Percentiles rank a stretch among this genome's conserved stretches.
phyloP scores from a whole-genome alignment of 139 green algal genomes.

The Coelastrella sp. region DNA sequence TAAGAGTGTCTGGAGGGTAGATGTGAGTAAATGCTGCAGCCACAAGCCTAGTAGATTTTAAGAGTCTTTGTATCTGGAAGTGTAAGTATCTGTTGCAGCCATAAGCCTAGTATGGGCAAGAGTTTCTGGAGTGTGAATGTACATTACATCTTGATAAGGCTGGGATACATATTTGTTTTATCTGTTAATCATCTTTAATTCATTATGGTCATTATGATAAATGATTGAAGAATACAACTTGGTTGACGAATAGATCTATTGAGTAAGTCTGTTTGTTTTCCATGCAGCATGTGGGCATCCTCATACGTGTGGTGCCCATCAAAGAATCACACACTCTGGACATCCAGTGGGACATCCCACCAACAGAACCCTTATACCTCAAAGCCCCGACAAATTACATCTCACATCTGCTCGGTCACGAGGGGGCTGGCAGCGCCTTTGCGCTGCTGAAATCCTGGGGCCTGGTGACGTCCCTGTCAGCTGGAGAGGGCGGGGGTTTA shows the following conservation, averaged over 20 bases:
- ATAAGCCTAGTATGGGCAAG: not conserved
- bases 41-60: not conserved
- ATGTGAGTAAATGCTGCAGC: not conserved
- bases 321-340: conserved; percentile 80
- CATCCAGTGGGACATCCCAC: conserved; percentile 45
- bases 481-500: not conserved
- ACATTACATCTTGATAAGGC: no score
- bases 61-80: no score
- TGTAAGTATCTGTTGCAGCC: no score
- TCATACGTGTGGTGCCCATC: conserved; percentile 79
- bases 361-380: conserved; percentile 58
- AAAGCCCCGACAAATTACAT: conserved; percentile 79
- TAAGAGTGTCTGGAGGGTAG: not conserved
- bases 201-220: not conserved
- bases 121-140: no score
- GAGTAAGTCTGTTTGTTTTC: not conserved
- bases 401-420: conserved; percentile 88
- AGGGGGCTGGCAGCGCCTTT: conserved; percentile 88
- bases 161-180: not conserved
- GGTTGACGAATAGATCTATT: no score
- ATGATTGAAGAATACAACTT: no score
- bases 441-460: conserved; percentile 79
- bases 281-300: conserved; percentile 49
- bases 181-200: no score
- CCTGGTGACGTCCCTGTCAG: conserved; percentile 13